Conservation (phyloP, 1,139 yeast genomes). For the Hansenula lynferdii region DNA sequence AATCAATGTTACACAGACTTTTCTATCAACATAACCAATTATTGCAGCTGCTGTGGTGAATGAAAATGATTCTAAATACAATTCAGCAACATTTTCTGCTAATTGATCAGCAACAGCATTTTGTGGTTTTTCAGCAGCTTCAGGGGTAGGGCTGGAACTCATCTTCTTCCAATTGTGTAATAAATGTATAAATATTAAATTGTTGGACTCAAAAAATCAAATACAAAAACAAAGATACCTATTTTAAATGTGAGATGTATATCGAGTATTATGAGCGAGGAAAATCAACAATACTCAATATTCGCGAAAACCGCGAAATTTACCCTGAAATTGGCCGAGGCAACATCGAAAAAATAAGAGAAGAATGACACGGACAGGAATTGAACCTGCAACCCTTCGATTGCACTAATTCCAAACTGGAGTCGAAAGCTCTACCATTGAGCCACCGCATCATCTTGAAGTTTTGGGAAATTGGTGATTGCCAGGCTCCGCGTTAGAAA, state of each 20-base stretch:
- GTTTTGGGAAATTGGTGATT: not conserved
- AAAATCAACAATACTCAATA: not conserved
- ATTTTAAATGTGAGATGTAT: not conserved
- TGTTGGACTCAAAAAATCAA: not conserved
- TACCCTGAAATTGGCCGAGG: not conserved
- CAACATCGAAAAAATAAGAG: conserved; percentile 23
- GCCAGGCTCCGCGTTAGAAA: too few species aligned
- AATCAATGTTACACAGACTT: conserved; percentile 77
- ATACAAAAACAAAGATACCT: not conserved
- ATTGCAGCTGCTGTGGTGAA: conserved; percentile 97
- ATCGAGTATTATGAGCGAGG: too few species aligned
- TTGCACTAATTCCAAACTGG: conserved; percentile 50
- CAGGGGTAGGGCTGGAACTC: conserved; percentile 11
- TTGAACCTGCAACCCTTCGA: conserved; percentile 76
- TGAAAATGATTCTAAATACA: conserved; percentile 56
- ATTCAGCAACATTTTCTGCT: conserved; percentile 29
- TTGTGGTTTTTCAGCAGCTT: conserved; percentile 9
- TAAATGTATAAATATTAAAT: not conserved
- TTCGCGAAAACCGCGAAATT: not conserved
- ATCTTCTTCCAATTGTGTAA: too few species aligned
- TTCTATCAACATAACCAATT: conserved; percentile 89
- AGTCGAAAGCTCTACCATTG: conserved; percentile 93
- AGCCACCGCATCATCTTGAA: conserved; percentile 70
- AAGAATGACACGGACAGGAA: conserved; percentile 66
- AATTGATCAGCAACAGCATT: conserved; percentile 17